Evolutionary conservation across 1,284 basidiomycete genomes (phyloP).

Genomic region (Trichosporon sp.): DNA sequence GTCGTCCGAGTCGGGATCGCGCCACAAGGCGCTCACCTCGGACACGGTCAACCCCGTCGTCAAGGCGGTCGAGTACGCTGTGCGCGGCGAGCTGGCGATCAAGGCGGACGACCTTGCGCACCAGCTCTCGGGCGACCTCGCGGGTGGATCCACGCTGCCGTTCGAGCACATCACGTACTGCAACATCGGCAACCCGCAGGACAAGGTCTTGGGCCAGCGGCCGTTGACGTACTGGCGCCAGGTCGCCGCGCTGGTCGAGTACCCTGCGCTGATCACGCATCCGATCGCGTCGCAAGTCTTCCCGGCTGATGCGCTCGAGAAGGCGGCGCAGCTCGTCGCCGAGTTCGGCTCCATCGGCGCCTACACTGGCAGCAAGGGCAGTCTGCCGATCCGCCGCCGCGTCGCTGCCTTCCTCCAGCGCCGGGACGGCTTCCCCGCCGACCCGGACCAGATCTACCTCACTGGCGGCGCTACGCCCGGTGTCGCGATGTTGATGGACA

Average conservation of each 20-base stretch:
- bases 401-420: slow-evolving; percentile 80
- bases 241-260: slow-evolving; percentile 66
- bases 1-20: neutral
- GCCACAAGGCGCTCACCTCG: slow-evolving; percentile 23
- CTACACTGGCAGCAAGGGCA: slow-evolving; percentile 88
- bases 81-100: slow-evolving; percentile 88
- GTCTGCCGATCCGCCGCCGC: slow-evolving; percentile 73
- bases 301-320: slow-evolving; percentile 73
- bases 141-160: slow-evolving; percentile 58
- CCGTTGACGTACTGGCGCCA: slow-evolving; percentile 78
- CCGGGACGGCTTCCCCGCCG: slow-evolving; percentile 73
- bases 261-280: slow-evolving; percentile 71
- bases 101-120: slow-evolving; percentile 72
- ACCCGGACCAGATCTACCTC: slow-evolving; percentile 80
- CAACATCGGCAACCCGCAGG: slow-evolving; percentile 96
- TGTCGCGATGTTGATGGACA: slow-evolving; percentile 69
- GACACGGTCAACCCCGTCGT: slow-evolving; percentile 64
- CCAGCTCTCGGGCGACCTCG: slow-evolving; percentile 56
- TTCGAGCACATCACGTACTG: slow-evolving; percentile 82
- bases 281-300: slow-evolving; percentile 62
- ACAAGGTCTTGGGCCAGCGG: slow-evolving; percentile 81
- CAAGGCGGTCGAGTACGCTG: slow-evolving; percentile 84
- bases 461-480: slow-evolving; percentile 85
- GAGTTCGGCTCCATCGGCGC: slow-evolving; percentile 89
- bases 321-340: slow-evolving; percentile 66